Base-by-base conservation (phyloP, 371 early-diverging fungal species). In the Dentiscutata heterogama region DNA sequence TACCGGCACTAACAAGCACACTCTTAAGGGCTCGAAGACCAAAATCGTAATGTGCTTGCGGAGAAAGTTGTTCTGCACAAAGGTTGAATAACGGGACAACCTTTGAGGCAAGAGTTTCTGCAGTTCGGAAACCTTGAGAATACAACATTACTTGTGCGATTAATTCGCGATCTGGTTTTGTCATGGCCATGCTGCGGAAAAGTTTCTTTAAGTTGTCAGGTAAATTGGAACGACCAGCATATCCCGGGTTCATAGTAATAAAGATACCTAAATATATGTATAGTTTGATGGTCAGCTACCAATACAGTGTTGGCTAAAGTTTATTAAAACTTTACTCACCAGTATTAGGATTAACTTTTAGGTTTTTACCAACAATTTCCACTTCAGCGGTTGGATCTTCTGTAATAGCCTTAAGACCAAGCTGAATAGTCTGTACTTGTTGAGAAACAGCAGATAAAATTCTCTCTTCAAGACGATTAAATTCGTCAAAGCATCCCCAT, bases 401-500 rank as follows among this genome's bases (percentile, higher is more conserved):
- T 64, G 85, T 90, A 25, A 89, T 93, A 50, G 92, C 91, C 82
- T 95, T 95, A 60, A 99, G 89, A 31, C 99, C 99, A 50, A 96
- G 84, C 86, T 99, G 99, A 85, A 99, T 99, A 13, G 97, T 94
- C 85, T 99, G 99, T 35, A 99, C 96, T 86, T 99, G 98, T 87
- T 99, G 99, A 35, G 98, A 98, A 5, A 99, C 98, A 42, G 99
- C 98, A 31, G 98, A 98, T 84, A 99, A 90, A 71, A 99, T 98
- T 80, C 98, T 91, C 88, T 97, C 98, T 85, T 97, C 98, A 83
- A 99, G 88, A 81, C 99, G 95, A 87, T 99, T 99, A 89, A 99
- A 99, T 88, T 99, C 99, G 89, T 99, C 99, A 86, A 99, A 99
- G 89, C 99, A 99, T 80, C 99, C 98, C 98, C 98, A 99, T 0